Evolutionary conservation across 345 rosid genomes (phyloP).

Genomic region (Eucalyptus sp.): DNA sequence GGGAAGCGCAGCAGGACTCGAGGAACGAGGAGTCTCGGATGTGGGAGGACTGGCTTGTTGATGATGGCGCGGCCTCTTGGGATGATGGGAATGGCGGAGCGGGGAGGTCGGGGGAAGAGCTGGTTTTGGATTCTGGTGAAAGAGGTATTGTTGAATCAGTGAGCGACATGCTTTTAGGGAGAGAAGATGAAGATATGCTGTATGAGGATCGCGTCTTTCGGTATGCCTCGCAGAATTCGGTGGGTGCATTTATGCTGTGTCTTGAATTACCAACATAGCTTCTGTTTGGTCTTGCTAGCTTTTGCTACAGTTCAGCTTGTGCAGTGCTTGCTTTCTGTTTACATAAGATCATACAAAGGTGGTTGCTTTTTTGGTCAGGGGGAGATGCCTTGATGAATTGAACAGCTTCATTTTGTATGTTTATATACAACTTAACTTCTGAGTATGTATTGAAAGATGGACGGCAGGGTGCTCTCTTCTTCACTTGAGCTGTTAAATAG

Average conservation of each 20-base stretch:
- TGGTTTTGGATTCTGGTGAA: constrained; percentile 14
- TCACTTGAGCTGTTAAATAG: neutral
- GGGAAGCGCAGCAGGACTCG: constrained; percentile 70
- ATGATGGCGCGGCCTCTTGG: constrained; percentile 37
- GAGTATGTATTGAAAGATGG: neutral
- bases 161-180: constrained; percentile 66
- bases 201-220: constrained; percentile 87
- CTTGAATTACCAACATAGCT: neutral
- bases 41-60: constrained; percentile 96
- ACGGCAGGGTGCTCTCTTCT: neutral
- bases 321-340: neutral
- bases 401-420: neutral
- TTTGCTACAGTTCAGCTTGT: neutral
- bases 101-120: constrained; percentile 9
- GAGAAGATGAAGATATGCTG: constrained; percentile 69
- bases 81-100: constrained; percentile 28
- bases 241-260: constrained; percentile 7
- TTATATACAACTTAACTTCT: neutral
- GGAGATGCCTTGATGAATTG: neutral
- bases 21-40: constrained; percentile 59
- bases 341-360: neutral
- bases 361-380: neutral
- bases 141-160: constrained; percentile 57
- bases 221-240: constrained; percentile 76
- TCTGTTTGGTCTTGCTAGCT: neutral